A percentile compares a stretch with the other conserved stretches of the same genome.
Evolutionary conservation across 768 basidiomycete genomes (phyloP).

Genomic region (Cyclocybe cylindracea): DNA sequence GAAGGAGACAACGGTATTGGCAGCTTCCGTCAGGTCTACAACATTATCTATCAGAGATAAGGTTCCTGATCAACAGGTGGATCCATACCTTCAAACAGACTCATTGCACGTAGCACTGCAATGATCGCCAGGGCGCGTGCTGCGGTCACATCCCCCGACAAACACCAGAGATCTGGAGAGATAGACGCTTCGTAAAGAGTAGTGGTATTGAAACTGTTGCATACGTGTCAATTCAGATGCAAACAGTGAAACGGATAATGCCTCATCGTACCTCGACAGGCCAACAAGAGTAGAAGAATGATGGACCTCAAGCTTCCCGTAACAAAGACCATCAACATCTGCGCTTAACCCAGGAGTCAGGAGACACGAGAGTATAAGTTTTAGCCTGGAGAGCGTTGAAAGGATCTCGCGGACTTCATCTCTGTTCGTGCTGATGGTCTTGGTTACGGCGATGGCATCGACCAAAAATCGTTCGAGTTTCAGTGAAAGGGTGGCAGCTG

Average conservation of each 20-base stretch:
- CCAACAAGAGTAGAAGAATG: constrained; percentile 44
- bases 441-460: constrained; percentile 49
- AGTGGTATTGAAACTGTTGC: constrained; percentile 36
- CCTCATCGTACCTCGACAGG: constrained; percentile 42
- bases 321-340: constrained; percentile 72
- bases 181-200: constrained; percentile 39
- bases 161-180: constrained; percentile 61
- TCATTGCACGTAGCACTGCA: constrained; percentile 66
- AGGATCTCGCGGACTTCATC: constrained; percentile 42
- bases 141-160: constrained; percentile 73
- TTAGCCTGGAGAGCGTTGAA: constrained; percentile 54
- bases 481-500: constrained; percentile 52
- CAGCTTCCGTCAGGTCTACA: constrained; percentile 68
- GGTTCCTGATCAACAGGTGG: neutral
- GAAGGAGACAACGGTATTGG: constrained; percentile 76
- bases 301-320: constrained; percentile 51
- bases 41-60: neutral
- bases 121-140: constrained; percentile 67
- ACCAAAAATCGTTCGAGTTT: constrained; percentile 54
- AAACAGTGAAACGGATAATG: too few relatives aligned
- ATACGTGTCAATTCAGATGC: neutral
- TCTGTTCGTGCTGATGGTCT: constrained; percentile 48
- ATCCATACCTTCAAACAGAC: constrained; percentile 65
- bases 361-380: constrained; percentile 60
- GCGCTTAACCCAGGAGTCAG: constrained; percentile 70